These are phyloP conservation scores for Cyberlindnera meyerae DNA, from an alignment of 805 yeast species.

Conservation along the genomic window DNA sequence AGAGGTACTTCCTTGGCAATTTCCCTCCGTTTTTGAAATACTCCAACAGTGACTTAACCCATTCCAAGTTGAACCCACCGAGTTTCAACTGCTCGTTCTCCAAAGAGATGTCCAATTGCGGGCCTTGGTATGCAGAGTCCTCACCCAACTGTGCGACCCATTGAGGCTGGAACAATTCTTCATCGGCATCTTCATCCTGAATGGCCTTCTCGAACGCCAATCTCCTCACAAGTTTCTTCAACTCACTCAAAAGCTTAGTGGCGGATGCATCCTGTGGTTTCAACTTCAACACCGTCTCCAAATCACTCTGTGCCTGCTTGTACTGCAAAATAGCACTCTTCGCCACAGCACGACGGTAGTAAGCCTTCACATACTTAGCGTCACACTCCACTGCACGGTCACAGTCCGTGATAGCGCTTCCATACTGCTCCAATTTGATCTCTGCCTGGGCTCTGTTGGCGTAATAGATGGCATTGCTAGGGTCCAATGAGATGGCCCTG, in stretches of 20 bases:
- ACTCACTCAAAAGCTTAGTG: slow-evolving; percentile 51
- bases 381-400: slow-evolving; percentile 65
- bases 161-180: slow-evolving; percentile 24
- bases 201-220: slow-evolving; percentile 86
- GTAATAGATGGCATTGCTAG: slow-evolving; percentile 54
- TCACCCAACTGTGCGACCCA: slow-evolving; percentile 25
- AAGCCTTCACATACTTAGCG: slow-evolving; percentile 66
- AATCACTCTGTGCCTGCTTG: slow-evolving; percentile 66
- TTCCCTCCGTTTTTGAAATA: slow-evolving; percentile 69
- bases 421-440: slow-evolving; percentile 80
- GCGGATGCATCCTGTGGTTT: slow-evolving; percentile 72
- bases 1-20: slow-evolving; percentile 77
- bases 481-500: slow-evolving; percentile 63
- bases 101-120: slow-evolving; percentile 37
- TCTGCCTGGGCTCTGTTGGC: slow-evolving; percentile 91
- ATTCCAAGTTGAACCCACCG: slow-evolving; percentile 41
- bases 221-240: slow-evolving; percentile 61
- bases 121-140: slow-evolving; percentile 60
- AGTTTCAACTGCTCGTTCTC: slow-evolving; percentile 23
- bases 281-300: slow-evolving; percentile 52
- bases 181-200: slow-evolving; percentile 66
- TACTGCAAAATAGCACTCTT: slow-evolving; percentile 70
- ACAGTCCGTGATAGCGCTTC: slow-evolving; percentile 78
- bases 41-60: slow-evolving; percentile 60
- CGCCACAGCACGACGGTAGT: slow-evolving; percentile 84